Percentiles rank a stretch among this genome's conserved stretches.
phyloP scores from a whole-genome alignment of 179 eudicot genomes.

The Beta lomatogona region DNA sequence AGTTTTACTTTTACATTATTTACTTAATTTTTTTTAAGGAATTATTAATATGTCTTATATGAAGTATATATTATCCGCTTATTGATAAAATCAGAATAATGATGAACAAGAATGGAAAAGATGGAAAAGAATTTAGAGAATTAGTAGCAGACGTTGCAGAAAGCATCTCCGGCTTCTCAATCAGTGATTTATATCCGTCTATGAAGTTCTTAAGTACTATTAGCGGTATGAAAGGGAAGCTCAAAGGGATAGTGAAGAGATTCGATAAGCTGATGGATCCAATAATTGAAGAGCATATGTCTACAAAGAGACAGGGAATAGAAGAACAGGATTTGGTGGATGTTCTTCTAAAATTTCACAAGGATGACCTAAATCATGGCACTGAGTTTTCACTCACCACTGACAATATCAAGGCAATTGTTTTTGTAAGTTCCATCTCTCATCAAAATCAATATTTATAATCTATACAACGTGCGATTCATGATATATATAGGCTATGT shows the following conservation, averaged over 20 bases:
- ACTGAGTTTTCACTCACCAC: not conserved
- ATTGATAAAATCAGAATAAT: not conserved
- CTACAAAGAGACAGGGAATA: not conserved
- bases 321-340: not conserved
- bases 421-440: not conserved
- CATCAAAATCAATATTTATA: not conserved
- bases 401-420: not conserved
- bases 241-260: not conserved
- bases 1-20: no score
- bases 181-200: not conserved
- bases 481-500: not conserved
- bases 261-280: constrained; percentile 3
- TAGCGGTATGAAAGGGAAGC: not conserved
- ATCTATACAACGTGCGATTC: not conserved
- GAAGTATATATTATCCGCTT: no score
- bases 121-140: not conserved
- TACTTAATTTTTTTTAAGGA: no score
- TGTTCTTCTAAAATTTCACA: not conserved
- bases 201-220: not conserved
- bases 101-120: not conserved
- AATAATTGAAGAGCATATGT: constrained; percentile 1
- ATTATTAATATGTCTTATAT: no score
- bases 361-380: not conserved
- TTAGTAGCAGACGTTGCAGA: not conserved
- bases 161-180: not conserved